Base-by-base conservation (phyloP, 768 basidiomycete genomes). In the Jaapia argillacea region DNA sequence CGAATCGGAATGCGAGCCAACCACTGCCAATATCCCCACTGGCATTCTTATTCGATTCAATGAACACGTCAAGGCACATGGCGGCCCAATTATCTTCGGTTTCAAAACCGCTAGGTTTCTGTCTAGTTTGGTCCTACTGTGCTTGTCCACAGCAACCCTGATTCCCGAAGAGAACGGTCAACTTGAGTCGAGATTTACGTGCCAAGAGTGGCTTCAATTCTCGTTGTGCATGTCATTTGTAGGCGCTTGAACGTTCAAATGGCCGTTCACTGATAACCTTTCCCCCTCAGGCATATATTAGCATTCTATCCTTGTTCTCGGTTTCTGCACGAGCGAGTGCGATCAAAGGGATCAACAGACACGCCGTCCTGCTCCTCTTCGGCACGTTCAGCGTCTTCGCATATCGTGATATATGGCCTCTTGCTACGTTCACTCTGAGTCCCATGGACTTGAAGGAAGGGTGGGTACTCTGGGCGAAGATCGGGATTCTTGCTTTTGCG, bases 361-460 rank as follows among this genome's bases (percentile, higher is more conserved):
- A 82, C 52, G 57, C 76, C 48, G 68, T 68, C 44, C 53, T 61
- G 16, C 51, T 81, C 1, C 57, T 81, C 6, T 49, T 77, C n/a
- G 58, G 62, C 22, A 63, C 63, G 4, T 73, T 75, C 54, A 49
- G 51, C 7, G 64, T 78, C 5, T 82, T 69, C 50, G 58, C 61
- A 24, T 79, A 77, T 51, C 70, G 80, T n/a, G 72, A 77, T 51
- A 41, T 84, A 5, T 79, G 67, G 55, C 82, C 81, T 12, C 53
- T 82, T 5, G 59, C 68, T 12, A 82, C 78, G 0, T 80, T 65
- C 56, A 66, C 63, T n/a, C 58, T 67, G 20, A 26, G 43, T 12
- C 76, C 79, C 5, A 47, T 61, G n/a, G 82, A 85, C 49, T 51
- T 55, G 2, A 53, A 54, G 1, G 74, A 74, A 49, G 71, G 75